phyloP scores from a whole-genome alignment of 2,329 filamentous ascomycete species.

The Clonostachys rosea region DNA sequence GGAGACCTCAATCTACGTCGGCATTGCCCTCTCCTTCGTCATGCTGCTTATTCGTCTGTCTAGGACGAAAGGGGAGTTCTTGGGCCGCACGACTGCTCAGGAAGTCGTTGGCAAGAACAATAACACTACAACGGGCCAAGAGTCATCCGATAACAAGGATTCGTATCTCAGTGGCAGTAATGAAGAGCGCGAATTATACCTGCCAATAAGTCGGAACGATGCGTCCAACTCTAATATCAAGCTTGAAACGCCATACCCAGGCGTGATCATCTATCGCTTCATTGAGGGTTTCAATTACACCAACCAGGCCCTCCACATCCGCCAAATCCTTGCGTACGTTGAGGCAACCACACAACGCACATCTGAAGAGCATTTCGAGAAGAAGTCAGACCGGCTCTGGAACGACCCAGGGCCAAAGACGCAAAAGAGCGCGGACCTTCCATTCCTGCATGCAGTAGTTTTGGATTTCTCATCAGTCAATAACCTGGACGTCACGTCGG shows the following conservation, averaged over 20 bases:
- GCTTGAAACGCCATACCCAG: constrained; percentile 37
- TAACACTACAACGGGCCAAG: background rate
- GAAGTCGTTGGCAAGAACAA: constrained; percentile 4
- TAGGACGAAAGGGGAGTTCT: constrained; percentile 39
- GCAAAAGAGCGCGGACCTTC: constrained; percentile 21
- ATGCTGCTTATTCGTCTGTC: constrained; percentile 40
- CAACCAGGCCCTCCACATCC: constrained; percentile 43
- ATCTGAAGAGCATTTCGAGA: constrained; percentile 26
- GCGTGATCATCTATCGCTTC: constrained; percentile 47
- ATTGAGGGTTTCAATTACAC: constrained; percentile 47
- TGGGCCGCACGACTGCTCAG: constrained; percentile 27
- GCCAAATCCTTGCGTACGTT: constrained; percentile 31
- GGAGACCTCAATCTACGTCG: constrained; percentile 45
- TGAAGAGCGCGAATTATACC: constrained; percentile 24
- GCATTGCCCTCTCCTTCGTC: constrained; percentile 33
- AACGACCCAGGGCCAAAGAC: constrained; percentile 40
- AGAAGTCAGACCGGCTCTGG: constrained; percentile 44
- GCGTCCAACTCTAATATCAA: constrained; percentile 37
- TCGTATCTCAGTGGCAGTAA: too few species aligned
- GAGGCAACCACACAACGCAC: constrained; percentile 32
- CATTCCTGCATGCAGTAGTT: constrained; percentile 47
- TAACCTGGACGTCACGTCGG: constrained; percentile 50
- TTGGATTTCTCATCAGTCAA: constrained; percentile 55
- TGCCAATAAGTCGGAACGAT: constrained; percentile 33
- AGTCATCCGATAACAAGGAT: background rate